Conservation (phyloP, 257 asterid genomes). For the Ligustrum vulgare region DNA sequence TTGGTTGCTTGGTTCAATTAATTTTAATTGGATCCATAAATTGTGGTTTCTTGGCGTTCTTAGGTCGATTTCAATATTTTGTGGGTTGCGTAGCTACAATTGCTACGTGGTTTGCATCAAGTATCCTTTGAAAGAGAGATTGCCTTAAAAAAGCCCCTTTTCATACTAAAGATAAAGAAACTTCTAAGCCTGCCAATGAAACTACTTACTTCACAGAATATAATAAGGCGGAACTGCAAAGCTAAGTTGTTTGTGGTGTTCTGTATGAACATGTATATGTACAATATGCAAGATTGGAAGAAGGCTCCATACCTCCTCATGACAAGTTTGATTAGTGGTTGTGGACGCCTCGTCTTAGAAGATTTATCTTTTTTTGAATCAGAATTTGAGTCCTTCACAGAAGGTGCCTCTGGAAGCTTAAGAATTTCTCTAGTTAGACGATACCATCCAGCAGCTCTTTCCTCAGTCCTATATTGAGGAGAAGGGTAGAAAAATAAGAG, state of each 20-base stretch:
- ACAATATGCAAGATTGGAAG: constrained; percentile 2
- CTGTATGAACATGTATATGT: not conserved
- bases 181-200: not conserved
- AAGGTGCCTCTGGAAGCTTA: constrained; percentile 88
- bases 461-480: constrained; percentile 71
- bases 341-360: constrained; percentile 83
- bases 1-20: too few species aligned
- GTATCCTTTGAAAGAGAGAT: not conserved
- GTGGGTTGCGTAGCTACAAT: too few species aligned
- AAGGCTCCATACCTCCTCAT: constrained; percentile 79
- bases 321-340: constrained; percentile 94
- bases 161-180: not conserved
- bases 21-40: too few species aligned
- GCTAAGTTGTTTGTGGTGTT: not conserved
- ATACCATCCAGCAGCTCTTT: constrained; percentile 98
- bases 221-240: not conserved
- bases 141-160: not conserved
- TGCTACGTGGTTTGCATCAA: too few species aligned
- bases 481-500: constrained; percentile 19
- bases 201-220: not conserved
- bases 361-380: constrained; percentile 83
- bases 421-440: constrained; percentile 90
- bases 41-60: too few species aligned
- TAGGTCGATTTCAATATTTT: too few species aligned
- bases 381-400: constrained; percentile 61